These are phyloP conservation scores for Hippophae rhamnoides DNA, from an alignment of 306 rosid species.

Conservation along the genomic window DNA sequence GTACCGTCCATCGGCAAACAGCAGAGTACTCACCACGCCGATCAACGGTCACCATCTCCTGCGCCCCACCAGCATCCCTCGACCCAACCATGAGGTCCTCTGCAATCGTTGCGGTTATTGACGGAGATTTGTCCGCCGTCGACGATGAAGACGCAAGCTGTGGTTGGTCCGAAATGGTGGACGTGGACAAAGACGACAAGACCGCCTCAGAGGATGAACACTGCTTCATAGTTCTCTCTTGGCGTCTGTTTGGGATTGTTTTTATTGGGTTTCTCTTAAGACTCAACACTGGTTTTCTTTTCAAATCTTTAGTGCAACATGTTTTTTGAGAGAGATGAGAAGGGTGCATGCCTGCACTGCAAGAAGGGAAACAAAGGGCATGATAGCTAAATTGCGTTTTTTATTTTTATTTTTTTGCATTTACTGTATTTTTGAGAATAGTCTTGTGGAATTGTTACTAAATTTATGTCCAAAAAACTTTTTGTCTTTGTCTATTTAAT, in stretches of 20 bases:
- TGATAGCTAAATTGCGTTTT: no score
- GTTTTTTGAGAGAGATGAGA: no score
- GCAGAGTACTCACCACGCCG: conserved; percentile 81
- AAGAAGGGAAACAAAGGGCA: no score
- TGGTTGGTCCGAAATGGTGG: conserved; percentile 44
- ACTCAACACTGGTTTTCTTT: no score
- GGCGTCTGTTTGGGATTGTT: neutral
- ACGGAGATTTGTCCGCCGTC: conserved; percentile 30
- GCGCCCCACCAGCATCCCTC: conserved; percentile 83
- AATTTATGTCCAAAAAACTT: no score
- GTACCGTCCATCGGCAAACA: conserved; percentile 92
- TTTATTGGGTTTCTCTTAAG: no score
- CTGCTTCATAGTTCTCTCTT: conserved; percentile 56
- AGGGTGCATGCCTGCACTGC: no score
- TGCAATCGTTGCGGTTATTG: conserved; percentile 49
- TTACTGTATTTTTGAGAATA: no score
- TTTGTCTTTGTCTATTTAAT: no score
- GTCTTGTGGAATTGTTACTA: no score
- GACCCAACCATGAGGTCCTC: conserved; percentile 60
- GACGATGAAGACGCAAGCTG: conserved; percentile 42
- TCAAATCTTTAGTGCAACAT: no score
- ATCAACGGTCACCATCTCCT: conserved; percentile 68
- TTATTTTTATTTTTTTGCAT: no score
- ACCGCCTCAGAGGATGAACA: conserved; percentile 70
- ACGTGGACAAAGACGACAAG: conserved; percentile 47